These are phyloP conservation scores for Apiospora koreana DNA, from an alignment of 2,329 filamentous ascomycete species.

Conservation along the genomic window DNA sequence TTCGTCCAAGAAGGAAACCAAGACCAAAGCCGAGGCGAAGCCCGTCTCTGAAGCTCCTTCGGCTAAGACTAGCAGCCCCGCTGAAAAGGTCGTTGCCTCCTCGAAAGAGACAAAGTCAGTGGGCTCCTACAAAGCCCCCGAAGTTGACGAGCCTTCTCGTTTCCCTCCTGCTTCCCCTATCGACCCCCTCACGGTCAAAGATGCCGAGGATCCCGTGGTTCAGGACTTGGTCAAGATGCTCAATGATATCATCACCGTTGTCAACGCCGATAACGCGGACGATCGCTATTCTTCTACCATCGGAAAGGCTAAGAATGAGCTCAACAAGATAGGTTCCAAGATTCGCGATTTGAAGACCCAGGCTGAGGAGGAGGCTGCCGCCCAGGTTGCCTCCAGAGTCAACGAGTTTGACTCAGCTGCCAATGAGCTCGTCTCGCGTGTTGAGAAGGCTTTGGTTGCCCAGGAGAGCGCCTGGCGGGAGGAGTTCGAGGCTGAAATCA, in stretches of 20 bases:
- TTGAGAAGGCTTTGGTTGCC: conserved; percentile 78
- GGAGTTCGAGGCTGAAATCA: conserved; percentile 85
- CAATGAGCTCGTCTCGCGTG: conserved; percentile 81
- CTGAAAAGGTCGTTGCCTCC: conserved; percentile 14
- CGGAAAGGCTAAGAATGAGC: conserved; percentile 80
- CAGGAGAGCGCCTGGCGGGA: conserved; percentile 83
- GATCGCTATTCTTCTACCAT: conserved; percentile 78
- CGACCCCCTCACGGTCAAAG: conserved; percentile 73
- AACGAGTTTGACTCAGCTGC: conserved; percentile 85
- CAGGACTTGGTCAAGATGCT: conserved; percentile 94
- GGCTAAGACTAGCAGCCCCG: conserved; percentile 20
- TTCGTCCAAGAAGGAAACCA: conserved; percentile 26
- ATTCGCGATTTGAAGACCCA: conserved; percentile 73
- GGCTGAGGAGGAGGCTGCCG: conserved; percentile 70
- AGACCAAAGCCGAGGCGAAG: conserved; percentile 28
- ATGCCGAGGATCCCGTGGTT: conserved; percentile 82
- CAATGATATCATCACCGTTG: conserved; percentile 91
- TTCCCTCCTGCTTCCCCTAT: conserved; percentile 69
- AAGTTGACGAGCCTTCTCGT: conserved; percentile 66
- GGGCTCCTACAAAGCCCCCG: conserved; percentile 52
- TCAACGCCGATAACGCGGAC: conserved; percentile 82
- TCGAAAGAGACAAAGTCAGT: conserved; percentile 27
- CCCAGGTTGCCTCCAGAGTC: conserved; percentile 70
- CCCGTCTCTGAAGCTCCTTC: conserved; percentile 22
- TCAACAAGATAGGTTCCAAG: conserved; percentile 75